Conservation (phyloP, 2,329 filamentous ascomycete genomes). For the Botrytis medusae region DNA sequence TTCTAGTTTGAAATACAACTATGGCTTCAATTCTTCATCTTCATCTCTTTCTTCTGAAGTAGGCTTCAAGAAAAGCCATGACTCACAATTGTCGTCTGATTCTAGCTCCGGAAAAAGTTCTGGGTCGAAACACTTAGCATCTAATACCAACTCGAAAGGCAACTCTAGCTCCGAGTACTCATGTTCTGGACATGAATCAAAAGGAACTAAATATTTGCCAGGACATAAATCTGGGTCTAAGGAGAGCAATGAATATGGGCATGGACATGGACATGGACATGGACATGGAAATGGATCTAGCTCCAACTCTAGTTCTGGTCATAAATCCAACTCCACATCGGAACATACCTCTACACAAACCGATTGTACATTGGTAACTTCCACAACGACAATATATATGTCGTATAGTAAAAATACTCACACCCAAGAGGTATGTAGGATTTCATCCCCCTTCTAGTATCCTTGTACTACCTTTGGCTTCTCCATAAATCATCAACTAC, state of each 20-base stretch:
- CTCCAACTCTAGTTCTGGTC: neutral
- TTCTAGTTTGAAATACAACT: neutral
- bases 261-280: neutral
- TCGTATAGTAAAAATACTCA: neutral
- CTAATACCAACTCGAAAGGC: neutral
- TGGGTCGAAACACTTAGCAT: neutral
- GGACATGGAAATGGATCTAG: neutral
- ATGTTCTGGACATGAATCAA: neutral
- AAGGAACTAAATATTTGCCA: neutral
- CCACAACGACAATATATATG: neutral
- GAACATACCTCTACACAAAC: neutral
- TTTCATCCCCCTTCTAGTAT: too few relatives aligned
- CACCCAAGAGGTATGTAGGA: neutral
- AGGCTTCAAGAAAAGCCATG: neutral
- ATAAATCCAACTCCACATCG: neutral
- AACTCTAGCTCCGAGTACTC: neutral
- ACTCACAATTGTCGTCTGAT: neutral
- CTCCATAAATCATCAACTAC: too few relatives aligned
- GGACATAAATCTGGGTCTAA: neutral
- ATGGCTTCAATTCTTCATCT: neutral
- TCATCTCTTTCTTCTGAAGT: neutral
- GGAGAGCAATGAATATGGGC: neutral
- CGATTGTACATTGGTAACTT: neutral
- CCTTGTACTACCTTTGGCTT: neutral
- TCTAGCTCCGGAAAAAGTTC: neutral